Evolutionary conservation across 2,329 filamentous ascomycete species (phyloP), one percentile per base, ranked within the genome.

Genomic region (Botryotinia globosa): DNA sequence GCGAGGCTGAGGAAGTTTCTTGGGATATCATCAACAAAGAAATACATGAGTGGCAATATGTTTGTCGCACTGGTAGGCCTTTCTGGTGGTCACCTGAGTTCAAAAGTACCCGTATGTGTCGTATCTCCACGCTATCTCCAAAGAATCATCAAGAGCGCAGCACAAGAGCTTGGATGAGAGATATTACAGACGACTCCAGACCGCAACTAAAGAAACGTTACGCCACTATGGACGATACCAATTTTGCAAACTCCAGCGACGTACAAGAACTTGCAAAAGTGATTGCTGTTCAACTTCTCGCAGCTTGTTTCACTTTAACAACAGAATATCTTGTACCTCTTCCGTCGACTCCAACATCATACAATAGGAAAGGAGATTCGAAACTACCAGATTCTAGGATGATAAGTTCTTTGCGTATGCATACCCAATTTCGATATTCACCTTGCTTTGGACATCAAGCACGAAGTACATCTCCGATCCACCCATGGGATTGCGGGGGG

Each of bases 81-180:
- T 80, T 78, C 71, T 80, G 79, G 77, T 81, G 79, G 78, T 79
- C 77, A n/a, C 76, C 78, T 25, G 75, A 77, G 62, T 75, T 78
- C 20, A 79, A 76, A 66, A 74, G 73, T 42, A 65, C 61, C 34
- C 66, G 71, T 12, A 34, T 76, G 59, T 56, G n/a, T 56, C 51
- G 51, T 29, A 29, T 3, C 7, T 76, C 74, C 67, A 76, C 74
- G 20, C 42, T 74, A 16, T 71, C 71, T 48, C 63, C 63, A 4
- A 73, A 64, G 59, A 16, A 72, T 4, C 45, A 16, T 16, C 71
- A 67, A n/a, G 74, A 74, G 48, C n/a, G 59, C 2, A 64, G 54
- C 48, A 64, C 73, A 32, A 73, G 69, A 51, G 58, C 69, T 25
- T 76, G 77, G 75, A 71, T 71, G 71, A 69, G 71, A 48, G 29